phyloP scores from a whole-genome alignment of 2,329 filamentous ascomycete genomes.

The Hysterium pulicare region DNA sequence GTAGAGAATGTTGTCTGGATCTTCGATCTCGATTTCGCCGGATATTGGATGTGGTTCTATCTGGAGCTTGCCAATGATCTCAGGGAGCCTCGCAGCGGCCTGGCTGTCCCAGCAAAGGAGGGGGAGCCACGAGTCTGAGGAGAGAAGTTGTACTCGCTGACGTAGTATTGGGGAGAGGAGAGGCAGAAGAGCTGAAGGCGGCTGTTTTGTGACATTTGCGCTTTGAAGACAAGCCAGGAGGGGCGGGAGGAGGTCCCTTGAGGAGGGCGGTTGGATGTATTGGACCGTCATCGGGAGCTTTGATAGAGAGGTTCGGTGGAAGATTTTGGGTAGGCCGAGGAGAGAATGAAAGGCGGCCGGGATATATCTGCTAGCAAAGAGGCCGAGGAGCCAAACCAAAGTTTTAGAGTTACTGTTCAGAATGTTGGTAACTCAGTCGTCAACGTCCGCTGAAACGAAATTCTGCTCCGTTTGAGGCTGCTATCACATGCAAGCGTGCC shows the following conservation, averaged over 20 bases:
- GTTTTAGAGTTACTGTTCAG: too few relatives aligned
- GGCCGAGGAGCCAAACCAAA: too few relatives aligned
- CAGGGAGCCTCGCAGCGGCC: conserved; percentile 57
- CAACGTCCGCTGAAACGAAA: background rate
- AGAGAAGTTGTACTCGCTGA: conserved; percentile 62
- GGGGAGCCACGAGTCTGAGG: conserved; percentile 66
- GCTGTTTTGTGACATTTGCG: conserved; percentile 56
- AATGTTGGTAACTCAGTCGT: background rate
- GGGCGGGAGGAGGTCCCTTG: conserved; percentile 57
- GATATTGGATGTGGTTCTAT: conserved; percentile 79
- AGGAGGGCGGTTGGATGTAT: conserved; percentile 53
- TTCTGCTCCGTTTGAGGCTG: background rate
- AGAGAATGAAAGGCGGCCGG: background rate
- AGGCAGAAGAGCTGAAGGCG: conserved; percentile 59
- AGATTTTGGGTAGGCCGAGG: background rate
- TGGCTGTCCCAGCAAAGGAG: conserved; percentile 66
- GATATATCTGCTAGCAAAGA: too few relatives aligned
- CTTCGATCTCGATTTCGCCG: conserved; percentile 74
- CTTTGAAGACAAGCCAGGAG: conserved; percentile 62
- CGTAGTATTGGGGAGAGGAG: conserved; percentile 62
- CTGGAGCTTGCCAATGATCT: conserved; percentile 58
- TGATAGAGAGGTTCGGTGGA: too few relatives aligned
- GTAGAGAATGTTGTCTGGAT: conserved; percentile 61
- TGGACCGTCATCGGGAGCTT: conserved; percentile 47
- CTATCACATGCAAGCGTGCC: conserved; percentile 2